Conservation (phyloP, 2,329 filamentous ascomycete genomes). For the Rachicladosporium sp. region DNA sequence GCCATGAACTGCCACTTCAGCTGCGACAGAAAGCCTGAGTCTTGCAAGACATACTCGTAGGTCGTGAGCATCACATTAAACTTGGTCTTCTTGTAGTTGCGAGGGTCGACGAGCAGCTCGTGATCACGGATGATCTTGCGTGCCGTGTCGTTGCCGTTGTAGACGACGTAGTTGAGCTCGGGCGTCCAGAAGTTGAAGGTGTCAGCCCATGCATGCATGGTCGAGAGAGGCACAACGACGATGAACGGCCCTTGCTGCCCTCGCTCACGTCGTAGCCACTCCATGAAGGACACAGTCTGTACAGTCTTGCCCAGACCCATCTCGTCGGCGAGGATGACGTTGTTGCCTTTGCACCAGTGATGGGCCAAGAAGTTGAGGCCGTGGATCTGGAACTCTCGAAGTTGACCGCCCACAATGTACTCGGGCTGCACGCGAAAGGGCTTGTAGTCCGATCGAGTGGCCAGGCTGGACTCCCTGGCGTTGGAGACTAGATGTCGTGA, state of each 20-base stretch:
- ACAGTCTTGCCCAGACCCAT: constrained; percentile 99
- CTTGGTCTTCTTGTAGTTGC: constrained; percentile 57
- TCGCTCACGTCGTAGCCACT: constrained; percentile 85
- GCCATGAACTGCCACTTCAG: constrained; percentile 98
- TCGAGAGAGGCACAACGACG: constrained; percentile 92
- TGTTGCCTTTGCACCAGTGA: constrained; percentile 89
- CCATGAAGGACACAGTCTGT: constrained; percentile 92
- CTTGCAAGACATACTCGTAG: constrained; percentile 87
- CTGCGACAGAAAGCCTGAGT: constrained; percentile 69
- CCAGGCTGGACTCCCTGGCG: constrained; percentile 59
- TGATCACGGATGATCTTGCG: constrained; percentile 81
- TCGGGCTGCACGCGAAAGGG: constrained; percentile 67
- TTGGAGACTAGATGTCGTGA: constrained; percentile 72
- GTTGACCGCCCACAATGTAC: constrained; percentile 72
- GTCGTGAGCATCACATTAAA: constrained; percentile 98
- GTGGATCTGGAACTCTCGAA: constrained; percentile 85
- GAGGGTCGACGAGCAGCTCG: constrained; percentile 70
- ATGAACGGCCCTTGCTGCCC: constrained; percentile 89
- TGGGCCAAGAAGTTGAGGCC: constrained; percentile 91
- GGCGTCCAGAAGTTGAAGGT: constrained; percentile 96
- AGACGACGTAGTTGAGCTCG: constrained; percentile 92
- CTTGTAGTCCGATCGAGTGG: constrained; percentile 61
- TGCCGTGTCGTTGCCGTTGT: constrained; percentile 78
- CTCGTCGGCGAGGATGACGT: constrained; percentile 94
- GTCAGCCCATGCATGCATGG: constrained; percentile 95